Evolutionary conservation across 1,139 yeast species (phyloP), one percentile per base, ranked within the genome.

Genomic region (Suhomyces wounanorum): DNA sequence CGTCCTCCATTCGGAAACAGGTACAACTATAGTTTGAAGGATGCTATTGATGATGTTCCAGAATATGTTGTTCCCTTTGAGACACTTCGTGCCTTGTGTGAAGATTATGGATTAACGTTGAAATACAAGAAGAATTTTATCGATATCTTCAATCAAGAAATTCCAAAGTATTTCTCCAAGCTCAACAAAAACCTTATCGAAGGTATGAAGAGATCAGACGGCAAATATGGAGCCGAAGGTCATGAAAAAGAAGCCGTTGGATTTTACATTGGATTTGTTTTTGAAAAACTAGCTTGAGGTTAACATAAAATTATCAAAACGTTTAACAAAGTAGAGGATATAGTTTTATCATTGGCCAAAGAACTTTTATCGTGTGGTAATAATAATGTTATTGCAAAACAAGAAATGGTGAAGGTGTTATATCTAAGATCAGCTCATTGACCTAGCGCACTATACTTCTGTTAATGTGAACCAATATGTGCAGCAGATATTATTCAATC

Each of bases 61-160:
- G 99, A 94, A 64, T 94, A 89, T 63, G 95, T 94, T n/a, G 97
- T 94, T 6, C 99, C 98, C 0, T 91, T 94, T 70, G 97, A 94
- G 61, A 82, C 87, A 0, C 81, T 94, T 53, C 78, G 96, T 65
- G 82, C 86, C 53, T 70, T 91, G 47, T 95, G 96, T 45, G 92
- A 87, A 64, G 96, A 90, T 54, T 88, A 85, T 65, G 90, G 91
- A 23, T 69, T 94, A 59, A 85, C 83, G 50, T 71, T 95, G 53
- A 80, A 85, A 52, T 83, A 83, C 60, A 86, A 86, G 60, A 85
- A 85, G 73, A 87, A 89, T 49, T 94, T 94, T 62, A 81, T 87
- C 55, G 92, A 90, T 45, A 82, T 92, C 64, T 94, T 90, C 70
- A 86, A 84, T 48, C 86, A 85, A 58, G 91, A 89, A 57, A 84